Evolutionary conservation across 768 basidiomycete genomes (phyloP), one percentile per base, ranked within the genome.

Genomic region (Calocera cornea): DNA sequence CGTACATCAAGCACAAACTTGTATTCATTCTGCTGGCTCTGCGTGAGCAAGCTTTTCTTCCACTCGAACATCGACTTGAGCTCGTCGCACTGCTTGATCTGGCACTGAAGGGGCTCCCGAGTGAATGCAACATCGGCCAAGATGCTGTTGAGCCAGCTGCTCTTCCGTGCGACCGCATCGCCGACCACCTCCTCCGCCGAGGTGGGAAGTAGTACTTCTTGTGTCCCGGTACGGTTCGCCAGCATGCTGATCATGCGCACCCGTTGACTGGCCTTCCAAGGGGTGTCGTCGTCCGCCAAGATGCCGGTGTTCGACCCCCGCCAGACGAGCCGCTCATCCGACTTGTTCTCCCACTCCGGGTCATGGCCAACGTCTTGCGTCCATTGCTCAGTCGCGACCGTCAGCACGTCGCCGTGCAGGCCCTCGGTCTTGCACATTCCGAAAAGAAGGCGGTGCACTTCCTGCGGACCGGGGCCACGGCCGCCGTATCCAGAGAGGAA

Each of bases 251-350:
- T 41, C 1, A 75, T 65, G 1, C 75, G 64, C 1, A 73, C 68
- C 31, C 75, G 71, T 24, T 76, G 75, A 14, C 73, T 71, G 22
- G 70, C 68, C 49, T 67, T 65, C 75, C 75, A 76, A 8, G 72
- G 70, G 29, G 68, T 71, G 33, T 44, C 17, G 64, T 63, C 65
- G 40, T 71, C 70, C 68, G 71, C 73, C 17, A 72, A 41, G 34
- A 70, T 74, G 5, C 79, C 79, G 0, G 78, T 78, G 2, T 77
- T 78, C n/a, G 76, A 76, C 1, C 79, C 79, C 8, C 79, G 72
- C 79, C 79, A 80, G 65, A 79, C 76, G 11, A 80, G 60, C 11
- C 74, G 64, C 34, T 77, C 71, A 68, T 78, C 74, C 1, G 76
- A 75, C 65, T 79, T 77, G 24, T 78, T 76, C 34, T 76, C 75